These are phyloP conservation scores for Aspergillus incahuasiensis DNA, from an alignment of 495 filamentous ascomycete genomes.

Conservation along the genomic window DNA sequence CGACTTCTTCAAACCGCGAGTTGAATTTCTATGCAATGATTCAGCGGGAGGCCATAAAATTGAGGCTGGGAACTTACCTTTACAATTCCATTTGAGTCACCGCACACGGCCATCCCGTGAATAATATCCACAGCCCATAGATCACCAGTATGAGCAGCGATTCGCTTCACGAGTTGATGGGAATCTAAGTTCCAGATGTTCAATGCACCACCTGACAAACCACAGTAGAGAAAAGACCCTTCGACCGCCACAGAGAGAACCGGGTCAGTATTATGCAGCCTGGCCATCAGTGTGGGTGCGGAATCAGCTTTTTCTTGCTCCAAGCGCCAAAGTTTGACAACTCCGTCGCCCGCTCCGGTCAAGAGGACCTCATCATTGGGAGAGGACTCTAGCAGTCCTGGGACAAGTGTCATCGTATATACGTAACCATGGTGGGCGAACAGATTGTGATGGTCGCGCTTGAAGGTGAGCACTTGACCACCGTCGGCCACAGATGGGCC, in stretches of 20 bases:
- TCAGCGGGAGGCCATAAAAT: background rate
- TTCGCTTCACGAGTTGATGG: slow-evolving; percentile 77
- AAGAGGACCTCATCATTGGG: slow-evolving; percentile 73
- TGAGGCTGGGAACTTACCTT: slow-evolving; percentile 50
- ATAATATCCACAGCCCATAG: slow-evolving; percentile 81
- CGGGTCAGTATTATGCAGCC: slow-evolving; percentile 76
- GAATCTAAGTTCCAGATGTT: slow-evolving; percentile 98
- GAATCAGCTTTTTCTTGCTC: slow-evolving; percentile 41
- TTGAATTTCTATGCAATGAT: slow-evolving; percentile 63
- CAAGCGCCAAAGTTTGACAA: slow-evolving; percentile 84
- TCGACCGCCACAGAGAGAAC: slow-evolving; percentile 81
- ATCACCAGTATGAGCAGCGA: slow-evolving; percentile 76
- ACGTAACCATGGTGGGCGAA: slow-evolving; percentile 95
- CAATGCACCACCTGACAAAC: slow-evolving; percentile 81
- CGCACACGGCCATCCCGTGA: slow-evolving; percentile 78
- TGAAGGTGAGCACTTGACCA: slow-evolving; percentile 73
- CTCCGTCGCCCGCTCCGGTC: slow-evolving; percentile 90
- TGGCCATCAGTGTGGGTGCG: slow-evolving; percentile 51
- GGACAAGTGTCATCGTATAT: slow-evolving; percentile 85
- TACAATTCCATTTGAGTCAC: slow-evolving; percentile 71
- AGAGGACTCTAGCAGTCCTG: slow-evolving; percentile 57
- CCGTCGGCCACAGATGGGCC: slow-evolving; percentile 41
- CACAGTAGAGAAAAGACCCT: slow-evolving; percentile 85
- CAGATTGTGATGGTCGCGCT: slow-evolving; percentile 71
- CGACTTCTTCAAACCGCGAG: slow-evolving; percentile 79